Evolutionary conservation across 345 rosid species (phyloP), one percentile per base, ranked within the genome.

Genomic region (Salix arbutifolia): DNA sequence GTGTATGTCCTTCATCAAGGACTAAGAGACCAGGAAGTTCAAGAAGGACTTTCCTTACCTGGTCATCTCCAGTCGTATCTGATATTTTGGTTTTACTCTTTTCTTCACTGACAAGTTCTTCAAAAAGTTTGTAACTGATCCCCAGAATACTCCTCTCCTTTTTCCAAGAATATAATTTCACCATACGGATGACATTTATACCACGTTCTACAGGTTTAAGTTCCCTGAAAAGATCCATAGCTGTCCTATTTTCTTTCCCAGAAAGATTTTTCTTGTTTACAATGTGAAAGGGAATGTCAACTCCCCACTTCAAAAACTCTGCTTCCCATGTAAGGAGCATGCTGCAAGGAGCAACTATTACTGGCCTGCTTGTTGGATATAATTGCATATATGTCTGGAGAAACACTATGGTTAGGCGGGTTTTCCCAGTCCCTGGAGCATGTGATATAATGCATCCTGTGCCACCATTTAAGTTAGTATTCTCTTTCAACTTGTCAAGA

Each of bases 391-490:
- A 89, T 6, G 92, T 42, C 67, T 90, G 90, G 37, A 93, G 81
- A 78, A 93, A 93, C 5, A 79, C 85, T 35, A 93, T 87, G 44
- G 93, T 80, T 11, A 93, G 87, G 19, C 94, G 92, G 58, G 98
- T 89, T 81, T 93, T 93, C 42, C 97, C 97, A 0, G 98, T 91
- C 46, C 98, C 97, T 1, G 98, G 97, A 70, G 97, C 94, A 38
- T 93, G 98, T 5, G 97, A 90, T 71, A 91, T 89, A 42, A 93
- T 86, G 79, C 98, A 93, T 17, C 97, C 97, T 68, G 86, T 80
- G 4, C 77, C 81, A 35, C 81, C 82, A 13, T 74, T 74, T 18
- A 71, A 69, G 65, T 70, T 48, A 66, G 42, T 75, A 69, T 71
- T 72, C 79, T 78, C 56, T 75, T 86, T 79, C 79, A 91, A 69